phyloP scores from a whole-genome alignment of 169 alveolate species.

The Plasmodium vinckei region DNA sequence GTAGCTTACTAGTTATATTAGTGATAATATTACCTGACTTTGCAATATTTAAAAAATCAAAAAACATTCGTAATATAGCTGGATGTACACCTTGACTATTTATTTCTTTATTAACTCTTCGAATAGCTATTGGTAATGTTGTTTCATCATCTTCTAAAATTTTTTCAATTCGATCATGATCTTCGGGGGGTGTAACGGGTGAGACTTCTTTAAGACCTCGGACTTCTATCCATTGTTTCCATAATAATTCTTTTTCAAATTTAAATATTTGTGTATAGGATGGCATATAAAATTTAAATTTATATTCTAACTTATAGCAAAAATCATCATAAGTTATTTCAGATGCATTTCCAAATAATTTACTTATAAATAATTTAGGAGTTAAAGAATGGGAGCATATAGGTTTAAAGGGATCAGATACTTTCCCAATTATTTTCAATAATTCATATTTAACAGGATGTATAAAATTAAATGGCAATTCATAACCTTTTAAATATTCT shows the following conservation, averaged over 20 bases:
- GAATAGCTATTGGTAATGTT: constrained; percentile 79
- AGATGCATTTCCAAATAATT: constrained; percentile 75
- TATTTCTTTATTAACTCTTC: constrained; percentile 80
- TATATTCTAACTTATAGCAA: constrained; percentile 81
- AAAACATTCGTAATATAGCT: constrained; percentile 85
- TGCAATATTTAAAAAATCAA: constrained; percentile 80
- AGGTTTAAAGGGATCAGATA: constrained; percentile 83
- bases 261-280: constrained; percentile 82
- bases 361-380: constrained; percentile 76
- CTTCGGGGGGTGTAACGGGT: constrained; percentile 16
- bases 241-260: constrained; percentile 79
- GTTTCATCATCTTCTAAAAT: constrained; percentile 79
- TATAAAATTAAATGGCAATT: constrained; percentile 84
- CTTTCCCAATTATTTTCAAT: constrained; percentile 82
- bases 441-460: constrained; percentile 78
- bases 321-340: constrained; percentile 81
- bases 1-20: not conserved
- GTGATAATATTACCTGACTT: not conserved
- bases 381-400: constrained; percentile 83
- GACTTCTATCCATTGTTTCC: constrained; percentile 41
- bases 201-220: constrained; percentile 52
- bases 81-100: constrained; percentile 88
- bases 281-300: constrained; percentile 81
- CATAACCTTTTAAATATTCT: constrained; percentile 81
- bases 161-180: constrained; percentile 29